phyloP scores from a whole-genome alignment of 805 yeast genomes.

The Candida alai region DNA sequence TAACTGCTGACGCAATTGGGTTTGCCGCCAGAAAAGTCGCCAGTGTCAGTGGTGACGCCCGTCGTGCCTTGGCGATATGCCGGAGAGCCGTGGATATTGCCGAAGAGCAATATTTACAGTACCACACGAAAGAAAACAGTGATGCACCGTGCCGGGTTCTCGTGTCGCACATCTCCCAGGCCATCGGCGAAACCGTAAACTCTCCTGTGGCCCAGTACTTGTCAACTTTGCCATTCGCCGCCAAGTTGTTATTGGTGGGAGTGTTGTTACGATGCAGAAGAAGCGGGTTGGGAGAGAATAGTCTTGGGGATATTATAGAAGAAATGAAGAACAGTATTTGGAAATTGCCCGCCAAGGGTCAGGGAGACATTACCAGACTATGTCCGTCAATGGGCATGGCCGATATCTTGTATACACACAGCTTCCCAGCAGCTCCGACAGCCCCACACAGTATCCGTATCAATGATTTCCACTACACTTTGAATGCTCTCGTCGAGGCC shows the following conservation, averaged over 20 bases:
- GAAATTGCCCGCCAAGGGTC: slow-evolving; percentile 32
- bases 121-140: slow-evolving; percentile 19
- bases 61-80: slow-evolving; percentile 86
- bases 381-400: slow-evolving; percentile 10
- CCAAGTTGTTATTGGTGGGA: slow-evolving; percentile 71
- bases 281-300: slow-evolving; percentile 65
- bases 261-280: slow-evolving; percentile 61
- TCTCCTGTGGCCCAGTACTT: slow-evolving; percentile 68
- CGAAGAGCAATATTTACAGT: slow-evolving; percentile 49
- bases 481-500: slow-evolving; percentile 70
- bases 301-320: slow-evolving; percentile 74
- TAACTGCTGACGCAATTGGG: slow-evolving; percentile 73
- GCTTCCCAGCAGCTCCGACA: slow-evolving; percentile 17
- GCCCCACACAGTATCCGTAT: slow-evolving; percentile 42
- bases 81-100: slow-evolving; percentile 88
- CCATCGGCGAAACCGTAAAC: slow-evolving; percentile 72
- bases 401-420: slow-evolving; percentile 25
- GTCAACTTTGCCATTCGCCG: slow-evolving; percentile 55
- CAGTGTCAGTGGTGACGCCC: slow-evolving; percentile 94
- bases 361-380: slow-evolving; percentile 8
- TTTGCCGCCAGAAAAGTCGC: slow-evolving; percentile 94
- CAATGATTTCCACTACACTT: slow-evolving; percentile 53
- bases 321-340: slow-evolving; percentile 57
- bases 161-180: slow-evolving; percentile 71
- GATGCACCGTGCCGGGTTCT: slow-evolving; percentile 52